A percentile compares a stretch with the other conserved stretches of the same genome.
Conservation (phyloP, 345 rosid species). For the Leavenworthia alabamica region DNA sequence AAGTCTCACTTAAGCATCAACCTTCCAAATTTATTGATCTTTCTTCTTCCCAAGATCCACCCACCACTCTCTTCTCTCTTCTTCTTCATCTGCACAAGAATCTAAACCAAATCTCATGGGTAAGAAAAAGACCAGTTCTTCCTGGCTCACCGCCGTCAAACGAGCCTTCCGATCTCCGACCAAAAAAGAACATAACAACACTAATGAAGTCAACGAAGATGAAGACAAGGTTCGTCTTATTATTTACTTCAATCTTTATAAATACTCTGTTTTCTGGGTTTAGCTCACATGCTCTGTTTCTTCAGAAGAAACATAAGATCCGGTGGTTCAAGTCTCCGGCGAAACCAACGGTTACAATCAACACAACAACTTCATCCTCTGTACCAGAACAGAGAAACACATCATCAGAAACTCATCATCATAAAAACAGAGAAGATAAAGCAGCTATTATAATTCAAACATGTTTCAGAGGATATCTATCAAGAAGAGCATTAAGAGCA, state of each 20-base stretch:
- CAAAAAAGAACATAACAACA: slow-evolving; percentile 37
- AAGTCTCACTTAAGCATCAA: slow-evolving; percentile 27
- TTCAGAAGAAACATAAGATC: slow-evolving; percentile 60
- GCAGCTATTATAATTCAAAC: slow-evolving; percentile 69
- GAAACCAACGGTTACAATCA: no score
- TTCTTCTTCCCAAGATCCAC: slow-evolving; percentile 33
- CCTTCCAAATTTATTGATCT: slow-evolving; percentile 25
- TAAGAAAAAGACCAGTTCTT: slow-evolving; percentile 59
- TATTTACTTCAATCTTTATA: no score
- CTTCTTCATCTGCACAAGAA: neutral
- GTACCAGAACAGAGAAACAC: no score
- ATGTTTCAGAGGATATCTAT: slow-evolving; percentile 75
- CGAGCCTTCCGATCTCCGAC: slow-evolving; percentile 83
- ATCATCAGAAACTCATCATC: slow-evolving; percentile 27
- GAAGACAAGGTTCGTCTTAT: slow-evolving; percentile 61
- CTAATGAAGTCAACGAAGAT: slow-evolving; percentile 48
- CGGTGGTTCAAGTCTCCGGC: slow-evolving; percentile 54
- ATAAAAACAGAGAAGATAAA: no score
- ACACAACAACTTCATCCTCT: no score
- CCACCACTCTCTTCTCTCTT: slow-evolving; percentile 17
- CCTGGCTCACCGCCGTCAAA: slow-evolving; percentile 83
- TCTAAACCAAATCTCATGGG: slow-evolving; percentile 40
- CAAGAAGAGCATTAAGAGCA: slow-evolving; percentile 68
- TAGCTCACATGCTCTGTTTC: neutral
- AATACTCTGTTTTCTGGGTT: neutral